Evolutionary conservation across 805 yeast species (phyloP).

Genomic region (Teunomyces funiuensis): DNA sequence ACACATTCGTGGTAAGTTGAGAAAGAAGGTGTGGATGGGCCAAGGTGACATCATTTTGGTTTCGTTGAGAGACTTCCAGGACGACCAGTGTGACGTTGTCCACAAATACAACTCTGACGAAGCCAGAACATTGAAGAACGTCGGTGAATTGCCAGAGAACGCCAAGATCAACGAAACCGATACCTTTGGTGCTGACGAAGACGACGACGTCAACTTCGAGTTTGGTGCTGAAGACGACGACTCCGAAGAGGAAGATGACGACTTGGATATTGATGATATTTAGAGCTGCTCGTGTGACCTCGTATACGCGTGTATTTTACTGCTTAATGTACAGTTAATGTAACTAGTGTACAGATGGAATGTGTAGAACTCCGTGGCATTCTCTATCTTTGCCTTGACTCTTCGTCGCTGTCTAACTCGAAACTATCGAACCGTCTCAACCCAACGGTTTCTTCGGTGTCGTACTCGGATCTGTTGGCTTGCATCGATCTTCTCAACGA

Average conservation of each 20-base stretch:
- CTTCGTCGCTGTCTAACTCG: conserved; percentile 48
- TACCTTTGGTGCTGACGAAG: conserved; percentile 94
- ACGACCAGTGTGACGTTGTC: conserved; percentile 96
- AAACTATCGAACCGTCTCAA: conserved; percentile 63
- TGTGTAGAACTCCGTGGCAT: neutral
- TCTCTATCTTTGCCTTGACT: conserved; percentile 12
- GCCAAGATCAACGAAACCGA: conserved; percentile 98
- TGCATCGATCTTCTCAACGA: conserved; percentile 80
- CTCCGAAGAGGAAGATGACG: conserved; percentile 67
- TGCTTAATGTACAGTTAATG: conserved; percentile 5
- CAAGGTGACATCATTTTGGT: conserved; percentile 97
- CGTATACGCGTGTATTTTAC: conserved; percentile 5
- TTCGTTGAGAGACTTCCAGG: conserved; percentile 97
- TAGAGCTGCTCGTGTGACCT: conserved; percentile 32
- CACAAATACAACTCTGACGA: conserved; percentile 96
- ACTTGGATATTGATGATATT: conserved; percentile 92
- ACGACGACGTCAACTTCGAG: conserved; percentile 96
- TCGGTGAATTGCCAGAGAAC: conserved; percentile 96
- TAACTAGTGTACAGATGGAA: conserved; percentile 3
- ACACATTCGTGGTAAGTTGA: conserved; percentile 96
- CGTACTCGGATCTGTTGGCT: conserved; percentile 43
- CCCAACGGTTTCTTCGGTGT: conserved; percentile 50
- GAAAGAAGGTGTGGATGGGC: conserved; percentile 99
- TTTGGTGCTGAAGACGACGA: conserved; percentile 91
- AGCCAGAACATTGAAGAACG: conserved; percentile 92